These are phyloP conservation scores for Xylariaceae sp. DNA, from an alignment of 2,329 filamentous ascomycete genomes.

Conservation along the genomic window DNA sequence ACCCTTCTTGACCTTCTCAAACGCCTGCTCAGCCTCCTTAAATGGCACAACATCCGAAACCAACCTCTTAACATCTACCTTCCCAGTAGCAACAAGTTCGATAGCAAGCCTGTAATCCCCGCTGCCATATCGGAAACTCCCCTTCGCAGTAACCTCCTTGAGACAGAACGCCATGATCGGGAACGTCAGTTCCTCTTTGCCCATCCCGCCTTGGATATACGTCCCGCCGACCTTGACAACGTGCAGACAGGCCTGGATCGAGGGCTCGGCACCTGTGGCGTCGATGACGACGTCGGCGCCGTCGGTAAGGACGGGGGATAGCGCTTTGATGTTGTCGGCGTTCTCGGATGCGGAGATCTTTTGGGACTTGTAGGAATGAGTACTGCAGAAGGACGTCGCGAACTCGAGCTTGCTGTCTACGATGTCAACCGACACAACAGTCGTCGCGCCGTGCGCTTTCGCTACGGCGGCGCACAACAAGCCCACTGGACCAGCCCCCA, in stretches of 20 bases:
- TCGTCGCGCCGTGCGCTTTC: conserved; percentile 77
- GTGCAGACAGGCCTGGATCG: conserved; percentile 72
- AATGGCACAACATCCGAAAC: conserved; percentile 77
- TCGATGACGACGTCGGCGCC: conserved; percentile 79
- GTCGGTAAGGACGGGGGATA: conserved; percentile 57
- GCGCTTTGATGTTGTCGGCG: conserved; percentile 61
- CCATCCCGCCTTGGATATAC: conserved; percentile 88
- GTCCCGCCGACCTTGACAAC: conserved; percentile 66
- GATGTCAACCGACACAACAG: conserved; percentile 85
- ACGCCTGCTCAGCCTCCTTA: conserved; percentile 77
- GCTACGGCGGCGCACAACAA: conserved; percentile 84
- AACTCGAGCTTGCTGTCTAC: conserved; percentile 75
- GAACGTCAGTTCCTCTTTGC: conserved; percentile 80
- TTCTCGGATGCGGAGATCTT: conserved; percentile 66
- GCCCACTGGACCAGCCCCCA: conserved; percentile 84
- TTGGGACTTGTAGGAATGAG: conserved; percentile 64
- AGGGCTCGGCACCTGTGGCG: conserved; percentile 73
- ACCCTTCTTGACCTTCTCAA: conserved; percentile 79
- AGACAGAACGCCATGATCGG: conserved; percentile 86
- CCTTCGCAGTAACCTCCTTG: conserved; percentile 83
- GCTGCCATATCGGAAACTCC: conserved; percentile 83
- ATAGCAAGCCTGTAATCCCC: conserved; percentile 86
- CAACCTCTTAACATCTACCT: conserved; percentile 77
- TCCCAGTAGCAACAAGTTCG: conserved; percentile 67
- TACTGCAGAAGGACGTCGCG: conserved; percentile 67